Percentiles rank a stretch among this genome's conserved stretches.
These are phyloP conservation scores for Aspergillus alliaceus DNA, from an alignment of 2,329 filamentous ascomycete genomes.

Conservation along the genomic window DNA sequence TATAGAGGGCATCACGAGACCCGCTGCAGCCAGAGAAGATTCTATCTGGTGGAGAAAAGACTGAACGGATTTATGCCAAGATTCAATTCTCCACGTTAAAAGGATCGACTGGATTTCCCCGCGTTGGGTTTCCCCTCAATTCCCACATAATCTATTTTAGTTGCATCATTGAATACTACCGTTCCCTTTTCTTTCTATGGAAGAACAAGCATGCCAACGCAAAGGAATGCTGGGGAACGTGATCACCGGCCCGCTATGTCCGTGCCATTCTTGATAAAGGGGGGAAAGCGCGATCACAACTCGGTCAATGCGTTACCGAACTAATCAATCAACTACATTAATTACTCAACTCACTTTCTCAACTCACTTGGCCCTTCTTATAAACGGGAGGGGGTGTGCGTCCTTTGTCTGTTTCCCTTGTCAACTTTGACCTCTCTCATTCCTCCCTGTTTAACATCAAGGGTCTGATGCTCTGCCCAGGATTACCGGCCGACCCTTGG, in stretches of 20 bases:
- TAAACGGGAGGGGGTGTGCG: not conserved
- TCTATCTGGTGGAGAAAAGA: too few species aligned
- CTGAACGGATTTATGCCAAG: not conserved
- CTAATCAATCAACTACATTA: not conserved
- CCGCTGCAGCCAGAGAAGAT: not conserved
- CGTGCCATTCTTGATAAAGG: not conserved
- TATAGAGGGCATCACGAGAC: not conserved
- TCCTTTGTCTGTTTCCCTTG: not conserved
- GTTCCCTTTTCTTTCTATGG: not conserved
- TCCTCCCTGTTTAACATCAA: not conserved
- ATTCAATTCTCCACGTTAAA: not conserved
- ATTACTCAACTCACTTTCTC: not conserved
- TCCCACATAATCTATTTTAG: slow-evolving; percentile 3
- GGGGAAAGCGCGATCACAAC: not conserved
- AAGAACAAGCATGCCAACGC: not conserved
- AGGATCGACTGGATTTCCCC: slow-evolving; percentile 6
- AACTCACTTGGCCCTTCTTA: not conserved
- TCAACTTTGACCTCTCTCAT: not conserved
- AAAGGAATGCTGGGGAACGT: not conserved
- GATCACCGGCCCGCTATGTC: not conserved
- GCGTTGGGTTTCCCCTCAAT: slow-evolving; percentile 13
- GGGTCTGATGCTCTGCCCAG: not conserved
- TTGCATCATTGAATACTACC: not conserved
- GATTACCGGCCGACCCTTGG: not conserved
- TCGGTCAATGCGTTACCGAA: not conserved